Percentiles rank a stretch among this genome's conserved stretches.
These are phyloP conservation scores for Mortierella sp. DNA, from an alignment of 371 early-diverging fungal genomes.

Conservation along the genomic window DNA sequence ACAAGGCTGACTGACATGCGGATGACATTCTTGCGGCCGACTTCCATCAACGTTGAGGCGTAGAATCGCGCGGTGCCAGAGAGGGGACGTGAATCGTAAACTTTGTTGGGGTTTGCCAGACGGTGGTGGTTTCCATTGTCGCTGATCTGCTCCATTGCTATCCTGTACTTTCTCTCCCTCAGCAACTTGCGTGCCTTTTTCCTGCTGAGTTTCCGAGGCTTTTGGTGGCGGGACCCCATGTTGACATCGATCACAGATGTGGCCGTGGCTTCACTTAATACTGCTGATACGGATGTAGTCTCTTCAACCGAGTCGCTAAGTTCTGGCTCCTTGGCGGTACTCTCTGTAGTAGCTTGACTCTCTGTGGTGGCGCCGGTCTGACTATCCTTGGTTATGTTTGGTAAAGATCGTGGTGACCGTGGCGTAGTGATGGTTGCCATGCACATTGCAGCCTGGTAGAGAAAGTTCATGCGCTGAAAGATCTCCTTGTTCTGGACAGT, in stretches of 20 bases:
- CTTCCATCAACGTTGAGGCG: slow-evolving; percentile 43
- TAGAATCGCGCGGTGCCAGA: slow-evolving; percentile 49
- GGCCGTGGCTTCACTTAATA: neutral
- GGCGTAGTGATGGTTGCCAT: slow-evolving; percentile 48
- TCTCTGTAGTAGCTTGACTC: neutral
- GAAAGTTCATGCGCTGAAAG: slow-evolving; percentile 57
- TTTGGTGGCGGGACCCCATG: neutral
- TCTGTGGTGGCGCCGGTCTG: neutral
- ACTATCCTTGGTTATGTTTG: neutral
- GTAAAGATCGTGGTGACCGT: neutral
- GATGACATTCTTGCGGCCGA: slow-evolving; percentile 55
- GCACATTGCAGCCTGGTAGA: slow-evolving; percentile 56
- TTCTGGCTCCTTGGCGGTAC: neutral
- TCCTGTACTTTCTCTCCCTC: slow-evolving; percentile 26
- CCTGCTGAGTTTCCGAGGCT: slow-evolving; percentile 23
- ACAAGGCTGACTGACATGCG: slow-evolving; percentile 30
- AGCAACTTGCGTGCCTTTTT: slow-evolving; percentile 16
- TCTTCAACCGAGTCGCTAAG: neutral
- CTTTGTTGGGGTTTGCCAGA: slow-evolving; percentile 7
- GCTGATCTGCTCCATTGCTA: slow-evolving; percentile 50
- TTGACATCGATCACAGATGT: neutral
- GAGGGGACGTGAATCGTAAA: slow-evolving; percentile 13
- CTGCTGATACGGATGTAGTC: neutral
- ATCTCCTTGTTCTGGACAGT: slow-evolving; percentile 48
- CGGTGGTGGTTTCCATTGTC: slow-evolving; percentile 15